These are phyloP conservation scores for Sphaerulina vaccinii DNA, from an alignment of 2,329 filamentous ascomycete species.

Conservation along the genomic window DNA sequence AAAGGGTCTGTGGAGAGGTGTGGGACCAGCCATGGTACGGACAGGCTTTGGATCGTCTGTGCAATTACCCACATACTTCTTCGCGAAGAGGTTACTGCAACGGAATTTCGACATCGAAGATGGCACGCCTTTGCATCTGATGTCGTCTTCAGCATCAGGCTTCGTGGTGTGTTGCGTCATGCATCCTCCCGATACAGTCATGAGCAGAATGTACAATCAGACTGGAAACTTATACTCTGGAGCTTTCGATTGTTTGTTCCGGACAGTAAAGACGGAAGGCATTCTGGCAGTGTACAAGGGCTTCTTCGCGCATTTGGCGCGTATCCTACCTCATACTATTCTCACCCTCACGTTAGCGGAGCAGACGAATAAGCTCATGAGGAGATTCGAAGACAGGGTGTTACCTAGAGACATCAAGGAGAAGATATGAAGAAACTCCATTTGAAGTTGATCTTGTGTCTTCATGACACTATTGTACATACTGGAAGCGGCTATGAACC, in stretches of 20 bases:
- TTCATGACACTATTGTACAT: constrained; percentile 15
- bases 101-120: constrained; percentile 86
- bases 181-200: constrained; percentile 98
- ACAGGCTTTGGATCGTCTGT: constrained; percentile 96
- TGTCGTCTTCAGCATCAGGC: constrained; percentile 84
- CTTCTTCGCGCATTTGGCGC: constrained; percentile 88
- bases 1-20: constrained; percentile 81
- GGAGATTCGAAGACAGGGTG: constrained; percentile 67
- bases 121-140: constrained; percentile 81
- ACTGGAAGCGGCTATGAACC: too few relatives aligned
- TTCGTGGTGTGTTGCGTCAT: constrained; percentile 97
- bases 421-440: constrained; percentile 22
- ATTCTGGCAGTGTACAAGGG: constrained; percentile 95
- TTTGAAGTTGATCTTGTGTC: neutral
- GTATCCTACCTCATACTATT: constrained; percentile 89
- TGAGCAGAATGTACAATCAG: constrained; percentile 98
- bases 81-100: constrained; percentile 83
- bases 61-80: constrained; percentile 96
- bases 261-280: constrained; percentile 89
- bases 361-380: constrained; percentile 92
- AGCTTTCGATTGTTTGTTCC: constrained; percentile 85
- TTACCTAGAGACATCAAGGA: constrained; percentile 30
- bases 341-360: constrained; percentile 84
- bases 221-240: constrained; percentile 95
- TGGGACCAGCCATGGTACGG: constrained; percentile 89